These are phyloP conservation scores for Xylaria sp. DNA, from an alignment of 2,329 filamentous ascomycete species.

Conservation along the genomic window DNA sequence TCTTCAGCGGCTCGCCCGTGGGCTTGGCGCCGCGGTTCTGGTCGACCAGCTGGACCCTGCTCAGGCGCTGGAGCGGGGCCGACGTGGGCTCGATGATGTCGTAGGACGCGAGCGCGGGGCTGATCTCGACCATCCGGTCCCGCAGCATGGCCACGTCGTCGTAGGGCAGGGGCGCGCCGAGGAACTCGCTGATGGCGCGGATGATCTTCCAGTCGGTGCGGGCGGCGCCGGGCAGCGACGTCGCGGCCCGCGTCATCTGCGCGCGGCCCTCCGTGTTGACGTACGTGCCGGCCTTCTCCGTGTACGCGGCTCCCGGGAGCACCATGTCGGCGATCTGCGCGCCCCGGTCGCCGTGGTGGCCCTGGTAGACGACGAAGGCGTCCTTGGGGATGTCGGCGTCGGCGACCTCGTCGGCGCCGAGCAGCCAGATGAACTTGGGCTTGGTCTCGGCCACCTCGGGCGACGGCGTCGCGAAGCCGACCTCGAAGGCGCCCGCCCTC, in stretches of 20 bases:
- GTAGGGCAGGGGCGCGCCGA: slow-evolving; percentile 84
- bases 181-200: slow-evolving; percentile 87
- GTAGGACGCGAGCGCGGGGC: slow-evolving; percentile 84
- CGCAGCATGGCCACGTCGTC: slow-evolving; percentile 88
- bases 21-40: slow-evolving; percentile 86
- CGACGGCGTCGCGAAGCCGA: slow-evolving; percentile 90
- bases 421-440: slow-evolving; percentile 95
- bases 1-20: slow-evolving; percentile 75
- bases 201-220: slow-evolving; percentile 99
- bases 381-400: slow-evolving; percentile 89
- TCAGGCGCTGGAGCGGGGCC: slow-evolving; percentile 70
- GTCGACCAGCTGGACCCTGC: slow-evolving; percentile 93
- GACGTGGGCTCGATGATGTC: slow-evolving; percentile 86
- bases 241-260: slow-evolving; percentile 90
- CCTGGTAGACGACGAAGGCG: slow-evolving; percentile 96
- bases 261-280: slow-evolving; percentile 97
- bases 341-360: slow-evolving; percentile 93
- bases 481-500: slow-evolving; percentile 89
- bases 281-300: slow-evolving; percentile 94
- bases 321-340: slow-evolving; percentile 92
- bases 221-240: slow-evolving; percentile 83
- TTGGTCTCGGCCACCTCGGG: slow-evolving; percentile 78
- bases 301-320: slow-evolving; percentile 93
- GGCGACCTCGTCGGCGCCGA: slow-evolving; percentile 90
- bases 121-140: slow-evolving; percentile 94